Evolutionary conservation across 2,329 filamentous ascomycete genomes (phyloP).

Genomic region (Xylariaceae sp.): DNA sequence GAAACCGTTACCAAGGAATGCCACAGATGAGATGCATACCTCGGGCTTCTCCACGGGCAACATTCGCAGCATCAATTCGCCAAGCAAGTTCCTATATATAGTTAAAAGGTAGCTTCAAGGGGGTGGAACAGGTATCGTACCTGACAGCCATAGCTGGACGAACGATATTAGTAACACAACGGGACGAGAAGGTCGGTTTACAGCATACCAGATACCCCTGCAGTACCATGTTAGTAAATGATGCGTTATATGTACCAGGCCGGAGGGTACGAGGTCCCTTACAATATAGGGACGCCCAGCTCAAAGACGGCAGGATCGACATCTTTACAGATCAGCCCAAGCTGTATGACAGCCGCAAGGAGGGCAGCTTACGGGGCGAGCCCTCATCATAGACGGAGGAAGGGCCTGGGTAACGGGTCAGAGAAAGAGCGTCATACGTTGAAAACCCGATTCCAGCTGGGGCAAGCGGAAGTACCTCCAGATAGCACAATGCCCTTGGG

Average conservation of each 20-base stretch:
- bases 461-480: constrained; percentile 58
- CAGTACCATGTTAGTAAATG: constrained; percentile 9
- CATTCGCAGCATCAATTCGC: constrained; percentile 56
- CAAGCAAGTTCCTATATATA: constrained; percentile 48
- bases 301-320: constrained; percentile 78
- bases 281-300: constrained; percentile 51
- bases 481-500: constrained; percentile 79
- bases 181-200: constrained; percentile 20
- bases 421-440: background rate
- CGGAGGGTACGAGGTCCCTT: constrained; percentile 1
- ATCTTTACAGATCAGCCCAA: constrained; percentile 29
- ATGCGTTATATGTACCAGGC: background rate
- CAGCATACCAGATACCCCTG: constrained; percentile 21
- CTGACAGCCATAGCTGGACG: constrained; percentile 41
- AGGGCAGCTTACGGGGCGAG: constrained; percentile 43
- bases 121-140: constrained; percentile 31
- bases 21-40: background rate
- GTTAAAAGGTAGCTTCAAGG: background rate
- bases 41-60: constrained; percentile 28
- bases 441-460: background rate
- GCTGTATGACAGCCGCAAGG: constrained; percentile 3
- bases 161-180: constrained; percentile 22
- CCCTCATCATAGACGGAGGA: constrained; percentile 73
- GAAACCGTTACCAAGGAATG: background rate
- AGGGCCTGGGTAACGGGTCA: constrained; percentile 29